Percentiles rank a stretch among this genome's conserved stretches.
Conservation (phyloP, 2,329 filamentous ascomycete genomes). For the Lizonia empirigonia region DNA sequence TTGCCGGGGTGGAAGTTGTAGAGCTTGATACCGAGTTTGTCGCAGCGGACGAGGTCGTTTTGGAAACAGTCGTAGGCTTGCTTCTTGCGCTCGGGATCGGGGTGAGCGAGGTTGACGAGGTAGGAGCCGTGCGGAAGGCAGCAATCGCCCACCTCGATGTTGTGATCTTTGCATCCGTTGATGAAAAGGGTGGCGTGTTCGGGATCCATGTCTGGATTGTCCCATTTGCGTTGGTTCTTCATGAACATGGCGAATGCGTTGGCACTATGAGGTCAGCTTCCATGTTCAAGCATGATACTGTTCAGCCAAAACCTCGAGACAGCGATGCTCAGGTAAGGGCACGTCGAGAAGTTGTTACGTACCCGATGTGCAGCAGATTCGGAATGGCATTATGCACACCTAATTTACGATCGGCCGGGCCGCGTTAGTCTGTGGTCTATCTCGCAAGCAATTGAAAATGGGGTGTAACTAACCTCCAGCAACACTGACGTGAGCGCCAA, state of each 20-base stretch:
- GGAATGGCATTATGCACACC: constrained; percentile 86
- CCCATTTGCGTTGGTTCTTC: constrained; percentile 96
- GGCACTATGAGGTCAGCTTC: no score
- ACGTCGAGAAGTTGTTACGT: constrained; percentile 23
- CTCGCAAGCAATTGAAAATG: background rate
- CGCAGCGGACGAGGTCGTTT: constrained; percentile 85
- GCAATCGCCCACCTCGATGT: constrained; percentile 75
- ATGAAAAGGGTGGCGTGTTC: constrained; percentile 73
- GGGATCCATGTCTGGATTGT: constrained; percentile 74
- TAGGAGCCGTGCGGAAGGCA: constrained; percentile 93
- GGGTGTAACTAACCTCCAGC: constrained; percentile 73
- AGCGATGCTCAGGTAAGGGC: no score
- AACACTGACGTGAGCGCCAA: constrained; percentile 90
- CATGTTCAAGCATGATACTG: no score
- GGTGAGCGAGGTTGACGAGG: constrained; percentile 91
- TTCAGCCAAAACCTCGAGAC: no score
- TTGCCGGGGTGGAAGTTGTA: constrained; percentile 99
- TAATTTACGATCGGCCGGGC: constrained; percentile 45
- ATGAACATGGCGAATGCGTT: constrained; percentile 95
- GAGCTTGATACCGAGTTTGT: constrained; percentile 81
- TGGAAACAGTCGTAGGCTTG: constrained; percentile 87
- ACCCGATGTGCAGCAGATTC: constrained; percentile 78
- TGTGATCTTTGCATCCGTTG: constrained; percentile 68
- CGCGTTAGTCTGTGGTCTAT: constrained; percentile 24
- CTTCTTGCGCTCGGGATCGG: constrained; percentile 76